phyloP scores from a whole-genome alignment of 2,329 filamentous ascomycete species.

The Chaetomiaceae sp. region DNA sequence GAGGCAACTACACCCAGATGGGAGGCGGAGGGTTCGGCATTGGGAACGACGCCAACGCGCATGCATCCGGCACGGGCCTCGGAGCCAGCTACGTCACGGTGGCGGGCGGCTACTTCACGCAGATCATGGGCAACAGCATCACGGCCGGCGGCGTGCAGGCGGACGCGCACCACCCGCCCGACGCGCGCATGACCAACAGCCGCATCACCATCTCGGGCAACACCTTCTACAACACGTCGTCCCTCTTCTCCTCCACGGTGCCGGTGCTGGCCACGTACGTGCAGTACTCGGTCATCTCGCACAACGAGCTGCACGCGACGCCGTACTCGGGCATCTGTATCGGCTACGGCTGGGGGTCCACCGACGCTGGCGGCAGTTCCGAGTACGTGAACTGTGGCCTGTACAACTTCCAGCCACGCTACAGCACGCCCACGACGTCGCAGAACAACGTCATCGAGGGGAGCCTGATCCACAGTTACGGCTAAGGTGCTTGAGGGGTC shows the following conservation, averaged over 20 bases:
- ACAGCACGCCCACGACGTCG: background rate
- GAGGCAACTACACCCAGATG: background rate
- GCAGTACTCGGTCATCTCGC: background rate
- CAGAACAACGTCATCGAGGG: background rate
- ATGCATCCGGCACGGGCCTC: background rate
- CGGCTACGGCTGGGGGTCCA: constrained; percentile 5
- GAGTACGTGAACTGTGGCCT: background rate
- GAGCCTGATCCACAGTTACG: background rate
- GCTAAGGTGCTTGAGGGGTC: too few relatives aligned
- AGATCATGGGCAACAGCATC: constrained; percentile 1
- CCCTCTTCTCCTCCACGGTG: background rate
- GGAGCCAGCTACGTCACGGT: background rate
- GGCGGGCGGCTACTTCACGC: background rate
- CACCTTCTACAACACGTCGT: background rate
- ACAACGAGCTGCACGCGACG: constrained; percentile 1
- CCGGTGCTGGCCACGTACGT: background rate
- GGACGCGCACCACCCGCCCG: background rate
- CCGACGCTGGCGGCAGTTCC: background rate
- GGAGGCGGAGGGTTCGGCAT: background rate
- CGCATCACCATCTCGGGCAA: background rate
- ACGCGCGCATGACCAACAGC: background rate
- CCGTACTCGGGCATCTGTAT: constrained; percentile 1
- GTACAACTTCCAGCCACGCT: background rate
- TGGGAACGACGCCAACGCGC: background rate
- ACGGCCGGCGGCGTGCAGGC: background rate